Evolutionary conservation across 2,329 filamentous ascomycete genomes (phyloP), one percentile per base, ranked within the genome.

Genomic region (Colletotrichum sp.): DNA sequence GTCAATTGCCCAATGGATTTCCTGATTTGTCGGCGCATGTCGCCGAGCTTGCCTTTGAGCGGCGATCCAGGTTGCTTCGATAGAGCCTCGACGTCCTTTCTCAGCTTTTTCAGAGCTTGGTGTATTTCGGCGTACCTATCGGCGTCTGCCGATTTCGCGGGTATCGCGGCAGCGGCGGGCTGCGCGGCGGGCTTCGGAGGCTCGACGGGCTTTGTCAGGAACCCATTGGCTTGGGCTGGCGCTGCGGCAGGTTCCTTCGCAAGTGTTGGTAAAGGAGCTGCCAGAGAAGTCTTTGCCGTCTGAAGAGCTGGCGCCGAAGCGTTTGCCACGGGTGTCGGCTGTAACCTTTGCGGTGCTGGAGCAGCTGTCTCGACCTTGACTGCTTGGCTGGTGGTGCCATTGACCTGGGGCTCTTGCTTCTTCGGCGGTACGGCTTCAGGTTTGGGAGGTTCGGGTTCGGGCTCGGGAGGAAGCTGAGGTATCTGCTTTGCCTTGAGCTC

Each of bases 1-100:
- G 92, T 93, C 32, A 96, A 85, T 82, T 97, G 94, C 8, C 95
- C 95, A 71, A 96, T 90, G 21, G 90, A 92, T 80, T 93, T 94
- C 52, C 91, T 90, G 69, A 97, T 92, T 57, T 93, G 90, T 74
- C 95, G 89, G 55, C 95, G 90, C 88, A 94, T 92, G 71, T 95
- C 91, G 38, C 94, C 93, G 81, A 95, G 89, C 43, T 91, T 89
- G 67, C 89, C 87, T 83, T 95, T 95, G 32, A 96, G 84, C 3
- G 81, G 84, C 6, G 86, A 87, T 3, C 78, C 82, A 80, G 82
- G 78, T 16, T 81, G 72, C 74, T 93, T 91, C 26, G 87, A 85
- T 79, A 92, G 91, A 6, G 88, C 88, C 79, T 93, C 88, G 10
- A 92, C 85, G 43, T 89, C 88, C 75, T 90, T 96, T 21, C 96